Evolutionary conservation across 1,284 basidiomycete genomes (phyloP).

Genomic region (Ganoderma sinense): DNA sequence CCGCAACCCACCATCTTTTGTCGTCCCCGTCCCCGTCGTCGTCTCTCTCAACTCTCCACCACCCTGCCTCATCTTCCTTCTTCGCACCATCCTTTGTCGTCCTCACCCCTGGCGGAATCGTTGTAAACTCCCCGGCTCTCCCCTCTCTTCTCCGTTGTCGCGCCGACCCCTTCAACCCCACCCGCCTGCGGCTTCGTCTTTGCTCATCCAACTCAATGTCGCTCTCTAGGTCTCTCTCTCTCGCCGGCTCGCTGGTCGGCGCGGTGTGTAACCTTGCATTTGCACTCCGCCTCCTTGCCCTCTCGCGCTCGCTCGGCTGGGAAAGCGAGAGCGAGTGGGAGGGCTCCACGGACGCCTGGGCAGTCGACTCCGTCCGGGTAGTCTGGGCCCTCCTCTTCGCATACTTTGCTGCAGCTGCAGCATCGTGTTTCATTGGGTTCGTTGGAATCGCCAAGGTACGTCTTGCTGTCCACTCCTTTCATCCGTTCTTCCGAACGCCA

Average conservation of each 20-base stretch:
- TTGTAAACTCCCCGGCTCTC: neutral
- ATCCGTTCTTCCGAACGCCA: neutral
- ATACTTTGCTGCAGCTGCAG: constrained; percentile 70
- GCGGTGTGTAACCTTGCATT: constrained; percentile 61
- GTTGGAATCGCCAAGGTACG: constrained; percentile 72
- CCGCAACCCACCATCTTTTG: constrained; percentile 3
- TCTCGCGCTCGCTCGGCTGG: constrained; percentile 70
- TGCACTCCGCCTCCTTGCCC: constrained; percentile 60
- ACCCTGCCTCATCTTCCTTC: constrained; percentile 10
- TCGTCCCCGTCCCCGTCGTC: constrained; percentile 17
- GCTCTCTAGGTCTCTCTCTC: constrained; percentile 56
- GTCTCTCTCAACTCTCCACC: constrained; percentile 7
- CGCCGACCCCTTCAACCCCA: constrained; percentile 1
- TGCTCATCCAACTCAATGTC: constrained; percentile 29
- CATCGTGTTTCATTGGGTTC: constrained; percentile 68
- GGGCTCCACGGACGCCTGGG: constrained; percentile 62
- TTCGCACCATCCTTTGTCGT: neutral
- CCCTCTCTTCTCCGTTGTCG: constrained; percentile 7
- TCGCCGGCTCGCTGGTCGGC: constrained; percentile 63
- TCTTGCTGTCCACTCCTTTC: neutral
- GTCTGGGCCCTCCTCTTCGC: constrained; percentile 69
- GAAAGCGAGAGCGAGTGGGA: constrained; percentile 80
- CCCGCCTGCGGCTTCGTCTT: neutral
- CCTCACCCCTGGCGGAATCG: constrained; percentile 10
- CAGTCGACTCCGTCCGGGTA: constrained; percentile 65